Evolutionary conservation across 2,329 filamentous ascomycete species (phyloP), one percentile per base, ranked within the genome.

Genomic region (Pseudogymnoascus sp.): DNA sequence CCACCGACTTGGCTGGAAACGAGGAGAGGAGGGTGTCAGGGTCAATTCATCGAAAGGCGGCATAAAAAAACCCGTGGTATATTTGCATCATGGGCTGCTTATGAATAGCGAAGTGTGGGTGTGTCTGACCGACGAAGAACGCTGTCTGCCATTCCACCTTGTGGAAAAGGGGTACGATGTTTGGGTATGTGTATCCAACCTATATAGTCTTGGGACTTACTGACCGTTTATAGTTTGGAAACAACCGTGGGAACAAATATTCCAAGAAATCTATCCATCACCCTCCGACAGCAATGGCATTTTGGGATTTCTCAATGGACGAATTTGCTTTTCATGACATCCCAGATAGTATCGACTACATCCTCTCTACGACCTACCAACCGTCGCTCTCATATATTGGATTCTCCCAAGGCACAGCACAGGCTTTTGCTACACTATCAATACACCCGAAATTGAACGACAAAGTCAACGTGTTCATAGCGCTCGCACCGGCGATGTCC

Each of bases 41-140:
- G 89, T 96, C 69, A 97, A 97, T 72, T 79, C 81, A 60, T 89
- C 89, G 0, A 78, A 81, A 0, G 80, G 81, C 0, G 80, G 82
- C 37, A 69, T 89, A 28, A 83, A 83, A 75, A 97, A 97, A 78
- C 89, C 88, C 69, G 90, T 97, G 59, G 87, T 95, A 5, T 99
- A 97, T 74, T 79, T 99, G 66, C 95, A 99, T 72, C 95, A 99
- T 75, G 95, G 93, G 7, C 82, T 99, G 63, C 83, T 99, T 72
- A 99, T 99, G 95, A 97, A 97, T 76, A 96, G 92, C 69, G 95
- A 99, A 75, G 93, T 99, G 35, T 99, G 95, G 95, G 91, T 97
- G 7, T 96, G 91, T 72, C 78, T 93, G 72, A 96, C 93, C 0
- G 90, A 97, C 68, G 87, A 88, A 68, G 84, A 96, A 74, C 84